Evolutionary conservation across 495 filamentous ascomycete species (phyloP).

Genomic region (Aspergillus hancockii): DNA sequence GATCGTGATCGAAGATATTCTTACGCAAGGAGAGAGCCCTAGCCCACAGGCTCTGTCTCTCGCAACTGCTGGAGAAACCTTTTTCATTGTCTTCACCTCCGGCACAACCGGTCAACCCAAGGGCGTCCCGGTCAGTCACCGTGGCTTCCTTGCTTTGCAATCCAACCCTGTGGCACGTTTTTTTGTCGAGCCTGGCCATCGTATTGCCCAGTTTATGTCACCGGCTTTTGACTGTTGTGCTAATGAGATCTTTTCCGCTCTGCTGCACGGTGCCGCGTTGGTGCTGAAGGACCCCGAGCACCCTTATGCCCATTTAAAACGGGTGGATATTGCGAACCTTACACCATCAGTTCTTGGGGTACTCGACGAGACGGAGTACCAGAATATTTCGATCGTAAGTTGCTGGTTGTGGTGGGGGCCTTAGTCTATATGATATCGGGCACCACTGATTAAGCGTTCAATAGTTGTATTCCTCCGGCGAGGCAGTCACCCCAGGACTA

Average conservation of each 20-base stretch:
- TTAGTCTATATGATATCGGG: too few species aligned
- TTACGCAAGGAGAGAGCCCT: neutral
- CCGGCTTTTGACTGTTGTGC: conserved; percentile 41
- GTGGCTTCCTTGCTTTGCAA: conserved; percentile 26
- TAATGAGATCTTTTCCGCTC: conserved; percentile 40
- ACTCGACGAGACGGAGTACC: conserved; percentile 23
- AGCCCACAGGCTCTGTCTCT: conserved; percentile 14
- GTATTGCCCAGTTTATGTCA: conserved; percentile 34
- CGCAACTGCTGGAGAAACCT: too few species aligned
- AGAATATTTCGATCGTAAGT: conserved; percentile 22
- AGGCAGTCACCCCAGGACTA: conserved; percentile 28
- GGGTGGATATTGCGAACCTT: conserved; percentile 24
- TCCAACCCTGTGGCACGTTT: conserved; percentile 24
- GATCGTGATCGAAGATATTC: neutral
- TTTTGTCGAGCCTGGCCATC: conserved; percentile 24
- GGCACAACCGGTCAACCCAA: conserved; percentile 39
- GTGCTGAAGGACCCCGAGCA: conserved; percentile 22
- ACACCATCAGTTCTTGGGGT: conserved; percentile 31
- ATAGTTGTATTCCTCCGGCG: conserved; percentile 28
- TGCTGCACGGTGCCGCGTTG: conserved; percentile 39
- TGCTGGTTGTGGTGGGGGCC: too few species aligned
- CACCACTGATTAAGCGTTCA: too few species aligned
- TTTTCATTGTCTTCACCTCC: conserved; percentile 41
- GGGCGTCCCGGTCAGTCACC: conserved; percentile 26
- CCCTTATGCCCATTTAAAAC: conserved; percentile 24